Evolutionary conservation across 164 flowering plant genomes (phyloP).

Genomic region (Chimonanthus praecox): DNA sequence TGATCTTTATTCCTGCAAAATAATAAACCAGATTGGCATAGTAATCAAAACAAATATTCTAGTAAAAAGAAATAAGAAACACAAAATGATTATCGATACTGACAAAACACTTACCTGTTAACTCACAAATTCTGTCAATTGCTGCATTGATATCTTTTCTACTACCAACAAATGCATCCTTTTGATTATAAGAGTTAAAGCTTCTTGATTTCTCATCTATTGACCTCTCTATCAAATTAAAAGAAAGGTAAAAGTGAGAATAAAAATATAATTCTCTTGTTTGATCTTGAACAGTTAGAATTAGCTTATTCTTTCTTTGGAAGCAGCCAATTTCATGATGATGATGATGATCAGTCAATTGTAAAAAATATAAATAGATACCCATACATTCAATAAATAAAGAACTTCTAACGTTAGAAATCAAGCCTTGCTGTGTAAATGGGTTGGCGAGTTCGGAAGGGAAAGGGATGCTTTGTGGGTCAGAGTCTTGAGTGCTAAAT

Average conservation of each 20-base stretch:
- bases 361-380: too few relatives aligned
- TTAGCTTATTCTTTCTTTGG: background rate
- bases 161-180: constrained; percentile 80
- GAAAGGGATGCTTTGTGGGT: too few relatives aligned
- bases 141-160: constrained; percentile 92
- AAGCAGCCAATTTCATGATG: too few relatives aligned
- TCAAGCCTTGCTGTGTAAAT: too few relatives aligned
- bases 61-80: constrained; percentile 1
- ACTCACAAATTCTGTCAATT: constrained; percentile 83
- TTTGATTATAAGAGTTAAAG: constrained; percentile 23
- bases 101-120: constrained; percentile 51
- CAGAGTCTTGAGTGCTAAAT: too few relatives aligned
- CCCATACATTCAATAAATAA: too few relatives aligned
- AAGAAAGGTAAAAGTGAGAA: background rate
- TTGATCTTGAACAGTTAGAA: background rate
- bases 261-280: background rate
- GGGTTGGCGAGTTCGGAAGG: too few relatives aligned
- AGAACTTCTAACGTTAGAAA: too few relatives aligned
- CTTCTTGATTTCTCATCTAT: constrained; percentile 45
- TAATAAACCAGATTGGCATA: background rate
- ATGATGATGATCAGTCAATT: too few relatives aligned
- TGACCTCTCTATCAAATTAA: constrained; percentile 20
- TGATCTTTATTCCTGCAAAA: constrained; percentile 75
- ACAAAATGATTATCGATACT: too few relatives aligned
- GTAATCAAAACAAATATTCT: background rate